Evolutionary conservation across 2,329 filamentous ascomycete species (phyloP).

Genomic region (Leptosphaerulina australis): DNA sequence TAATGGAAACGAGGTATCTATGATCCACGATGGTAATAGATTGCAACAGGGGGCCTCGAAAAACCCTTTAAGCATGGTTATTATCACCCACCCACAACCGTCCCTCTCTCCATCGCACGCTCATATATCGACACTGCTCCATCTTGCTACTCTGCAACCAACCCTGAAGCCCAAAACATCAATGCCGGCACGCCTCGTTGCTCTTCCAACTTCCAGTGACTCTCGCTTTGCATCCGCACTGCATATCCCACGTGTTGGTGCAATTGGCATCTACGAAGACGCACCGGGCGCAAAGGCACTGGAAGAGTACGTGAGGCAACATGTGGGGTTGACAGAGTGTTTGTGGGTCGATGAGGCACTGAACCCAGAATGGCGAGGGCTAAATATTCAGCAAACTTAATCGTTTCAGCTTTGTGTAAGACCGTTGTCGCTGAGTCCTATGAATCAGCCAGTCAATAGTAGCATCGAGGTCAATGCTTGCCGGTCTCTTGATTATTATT

Average conservation of each 20-base stretch:
- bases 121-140: slow-evolving; percentile 42
- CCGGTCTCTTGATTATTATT: too few species aligned
- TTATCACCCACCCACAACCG: slow-evolving; percentile 45
- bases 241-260: slow-evolving; percentile 68
- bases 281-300: slow-evolving; percentile 65
- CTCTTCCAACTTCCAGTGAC: slow-evolving; percentile 66
- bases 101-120: slow-evolving; percentile 41
- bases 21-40: neutral
- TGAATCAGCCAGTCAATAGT: too few species aligned
- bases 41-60: neutral
- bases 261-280: slow-evolving; percentile 63
- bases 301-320: slow-evolving; percentile 60
- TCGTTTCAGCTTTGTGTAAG: too few species aligned
- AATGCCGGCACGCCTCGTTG: slow-evolving; percentile 62
- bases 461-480: too few species aligned
- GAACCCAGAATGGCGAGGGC: slow-evolving; percentile 51
- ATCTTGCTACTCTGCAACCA: slow-evolving; percentile 29
- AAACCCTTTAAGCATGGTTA: slow-evolving; percentile 31
- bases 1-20: neutral
- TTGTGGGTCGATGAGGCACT: slow-evolving; percentile 62
- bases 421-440: too few species aligned
- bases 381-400: slow-evolving; percentile 44
- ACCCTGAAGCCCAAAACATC: slow-evolving; percentile 4
- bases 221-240: slow-evolving; percentile 63
- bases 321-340: slow-evolving; percentile 60